Conservation (phyloP, 2,329 filamentous ascomycete species). For the Sporothrix brasiliensis region DNA sequence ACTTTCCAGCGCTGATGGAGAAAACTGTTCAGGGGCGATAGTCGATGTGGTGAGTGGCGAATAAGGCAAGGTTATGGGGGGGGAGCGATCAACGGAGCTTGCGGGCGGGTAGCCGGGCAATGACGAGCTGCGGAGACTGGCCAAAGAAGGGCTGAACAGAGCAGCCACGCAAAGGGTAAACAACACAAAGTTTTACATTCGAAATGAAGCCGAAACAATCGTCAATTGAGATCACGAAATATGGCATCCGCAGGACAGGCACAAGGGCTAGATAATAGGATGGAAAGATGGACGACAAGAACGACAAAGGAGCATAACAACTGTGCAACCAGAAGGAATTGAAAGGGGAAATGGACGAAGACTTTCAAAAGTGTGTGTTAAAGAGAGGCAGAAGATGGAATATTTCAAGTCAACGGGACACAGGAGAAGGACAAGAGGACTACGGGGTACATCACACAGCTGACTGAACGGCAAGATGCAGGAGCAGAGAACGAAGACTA, state of each 20-base stretch:
- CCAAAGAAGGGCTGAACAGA: not conserved
- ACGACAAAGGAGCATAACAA: not conserved
- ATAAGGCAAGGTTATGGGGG: not conserved
- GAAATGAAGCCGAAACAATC: not conserved
- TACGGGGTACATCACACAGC: not conserved
- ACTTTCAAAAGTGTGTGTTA: not conserved
- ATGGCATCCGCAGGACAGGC: not conserved
- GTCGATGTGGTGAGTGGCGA: conserved; percentile 18
- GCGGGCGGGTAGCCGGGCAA: conserved; percentile 8
- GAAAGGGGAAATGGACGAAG: too few species aligned
- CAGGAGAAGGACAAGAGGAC: not conserved
- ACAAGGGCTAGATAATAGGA: not conserved
- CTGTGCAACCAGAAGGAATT: not conserved
- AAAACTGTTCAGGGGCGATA: conserved; percentile 14
- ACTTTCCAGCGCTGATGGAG: not conserved
- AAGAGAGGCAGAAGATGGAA: not conserved
- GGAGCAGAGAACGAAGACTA: not conserved
- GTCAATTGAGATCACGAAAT: not conserved
- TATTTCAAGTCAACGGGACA: not conserved
- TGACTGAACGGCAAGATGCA: conserved; percentile 1
- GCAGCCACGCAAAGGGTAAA: not conserved
- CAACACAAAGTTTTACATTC: not conserved
- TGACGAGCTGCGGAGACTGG: conserved; percentile 1
- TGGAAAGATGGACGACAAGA: not conserved
- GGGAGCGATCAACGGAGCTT: conserved; percentile 16